Percentiles rank a stretch among this genome's conserved stretches.
Conservation (phyloP, 2,329 filamentous ascomycete genomes). For the Colletotrichum abscissum region DNA sequence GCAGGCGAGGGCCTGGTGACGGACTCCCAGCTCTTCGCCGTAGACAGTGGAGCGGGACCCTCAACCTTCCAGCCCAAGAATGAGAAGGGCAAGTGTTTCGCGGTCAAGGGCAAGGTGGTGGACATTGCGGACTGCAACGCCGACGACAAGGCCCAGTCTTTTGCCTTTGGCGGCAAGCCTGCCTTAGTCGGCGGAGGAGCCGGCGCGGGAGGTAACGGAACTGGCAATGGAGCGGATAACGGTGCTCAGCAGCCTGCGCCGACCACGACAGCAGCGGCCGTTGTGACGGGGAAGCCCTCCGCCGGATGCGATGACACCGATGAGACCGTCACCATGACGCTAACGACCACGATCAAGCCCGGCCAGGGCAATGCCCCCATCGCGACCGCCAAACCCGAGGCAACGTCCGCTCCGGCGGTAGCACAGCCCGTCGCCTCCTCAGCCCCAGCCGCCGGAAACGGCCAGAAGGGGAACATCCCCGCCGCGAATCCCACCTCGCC, state of each 20-base stretch:
- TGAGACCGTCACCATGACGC: slow-evolving; percentile 10
- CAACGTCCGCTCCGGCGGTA: not conserved
- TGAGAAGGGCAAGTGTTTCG: slow-evolving; percentile 57
- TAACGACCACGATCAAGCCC: slow-evolving; percentile 10
- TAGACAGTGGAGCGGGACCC: slow-evolving; percentile 54
- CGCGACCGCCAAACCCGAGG: slow-evolving; percentile 5
- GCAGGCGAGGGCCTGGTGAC: slow-evolving; percentile 63
- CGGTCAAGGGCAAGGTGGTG: slow-evolving; percentile 54
- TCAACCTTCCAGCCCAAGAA: slow-evolving; percentile 59
- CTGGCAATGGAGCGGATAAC: not conserved
- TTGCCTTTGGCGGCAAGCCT: slow-evolving; percentile 43
- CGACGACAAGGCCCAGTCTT: slow-evolving; percentile 54
- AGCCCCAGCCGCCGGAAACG: slow-evolving; percentile 6
- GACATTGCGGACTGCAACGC: slow-evolving; percentile 56
- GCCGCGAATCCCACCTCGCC: slow-evolving; percentile 53
- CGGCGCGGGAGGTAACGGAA: not conserved
- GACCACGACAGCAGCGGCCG: not conserved
- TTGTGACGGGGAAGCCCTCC: slow-evolving; percentile 5
- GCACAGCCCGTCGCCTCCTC: slow-evolving; percentile 1
- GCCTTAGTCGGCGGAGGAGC: not conserved
- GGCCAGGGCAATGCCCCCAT: not conserved
- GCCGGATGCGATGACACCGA: not conserved
- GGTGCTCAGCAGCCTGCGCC: not conserved
- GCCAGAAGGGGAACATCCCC: slow-evolving; percentile 32
- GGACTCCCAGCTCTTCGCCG: slow-evolving; percentile 63